These are phyloP conservation scores for Coemansia sp. DNA, from an alignment of 192 early-diverging fungal genomes.

Conservation along the genomic window DNA sequence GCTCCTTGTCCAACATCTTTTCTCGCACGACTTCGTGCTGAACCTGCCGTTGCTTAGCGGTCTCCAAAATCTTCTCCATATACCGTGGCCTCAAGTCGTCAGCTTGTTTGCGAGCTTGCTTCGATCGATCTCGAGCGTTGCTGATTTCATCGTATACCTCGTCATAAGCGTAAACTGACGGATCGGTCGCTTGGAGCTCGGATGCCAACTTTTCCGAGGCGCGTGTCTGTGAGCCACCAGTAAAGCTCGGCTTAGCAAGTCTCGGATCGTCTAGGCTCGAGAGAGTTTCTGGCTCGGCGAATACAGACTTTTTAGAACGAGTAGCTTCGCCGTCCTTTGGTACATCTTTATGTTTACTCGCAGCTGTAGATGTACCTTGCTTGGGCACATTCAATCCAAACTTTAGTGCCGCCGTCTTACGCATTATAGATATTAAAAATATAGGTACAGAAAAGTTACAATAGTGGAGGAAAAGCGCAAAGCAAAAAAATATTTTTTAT, in stretches of 20 bases:
- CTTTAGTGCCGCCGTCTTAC: constrained; percentile 37
- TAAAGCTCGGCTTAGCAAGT: not conserved
- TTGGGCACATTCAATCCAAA: constrained; percentile 44
- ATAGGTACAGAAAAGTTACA: not conserved
- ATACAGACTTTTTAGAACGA: constrained; percentile 19
- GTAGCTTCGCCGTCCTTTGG: not conserved
- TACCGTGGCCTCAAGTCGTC: constrained; percentile 42
- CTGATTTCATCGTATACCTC: constrained; percentile 40
- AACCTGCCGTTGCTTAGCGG: constrained; percentile 40
- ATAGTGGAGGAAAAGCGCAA: not conserved
- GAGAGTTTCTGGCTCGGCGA: constrained; percentile 7
- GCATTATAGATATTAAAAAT: constrained; percentile 19
- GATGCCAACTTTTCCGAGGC: constrained; percentile 22
- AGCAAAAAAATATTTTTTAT: not conserved
- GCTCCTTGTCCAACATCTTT: constrained; percentile 38
- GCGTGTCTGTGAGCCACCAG: constrained; percentile 18
- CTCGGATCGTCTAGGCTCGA: not conserved
- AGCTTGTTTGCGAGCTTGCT: constrained; percentile 5
- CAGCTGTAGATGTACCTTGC: constrained; percentile 4
- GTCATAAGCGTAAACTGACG: constrained; percentile 46
- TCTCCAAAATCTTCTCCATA: constrained; percentile 48
- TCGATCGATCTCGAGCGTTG: constrained; percentile 15
- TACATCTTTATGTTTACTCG: not conserved
- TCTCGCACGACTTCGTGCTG: constrained; percentile 44
- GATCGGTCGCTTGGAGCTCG: constrained; percentile 22